Evolutionary conservation across 83 land plant genomes (phyloP).

Genomic region (Thuja plicata): DNA sequence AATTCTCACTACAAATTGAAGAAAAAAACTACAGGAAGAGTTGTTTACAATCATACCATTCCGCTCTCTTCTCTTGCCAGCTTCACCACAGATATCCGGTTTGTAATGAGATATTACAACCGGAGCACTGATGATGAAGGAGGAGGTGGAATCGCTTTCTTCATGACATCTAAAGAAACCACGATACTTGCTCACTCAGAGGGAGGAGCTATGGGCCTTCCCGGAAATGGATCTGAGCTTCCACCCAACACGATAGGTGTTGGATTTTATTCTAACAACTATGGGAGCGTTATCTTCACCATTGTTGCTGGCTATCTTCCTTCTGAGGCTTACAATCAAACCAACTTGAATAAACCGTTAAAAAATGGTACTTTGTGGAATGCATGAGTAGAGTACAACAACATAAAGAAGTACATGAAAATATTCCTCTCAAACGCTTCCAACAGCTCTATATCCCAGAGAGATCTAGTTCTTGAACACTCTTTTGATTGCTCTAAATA

Average conservation of each 20-base stretch:
- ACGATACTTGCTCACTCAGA: background rate
- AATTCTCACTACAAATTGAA: too few relatives aligned
- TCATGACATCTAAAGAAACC: conserved; percentile 22
- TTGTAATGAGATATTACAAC: background rate
- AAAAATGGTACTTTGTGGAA: background rate
- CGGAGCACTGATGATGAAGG: background rate
- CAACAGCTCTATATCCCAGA: background rate
- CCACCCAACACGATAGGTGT: too few relatives aligned
- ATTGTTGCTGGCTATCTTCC: conserved; percentile 14
- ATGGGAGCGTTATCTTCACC: too few relatives aligned
- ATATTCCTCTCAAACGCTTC: conserved; percentile 13
- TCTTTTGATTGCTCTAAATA: too few relatives aligned
- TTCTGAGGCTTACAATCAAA: background rate
- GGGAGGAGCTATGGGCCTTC: conserved; percentile 1
- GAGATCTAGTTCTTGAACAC: background rate
- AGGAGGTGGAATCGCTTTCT: conserved; percentile 24
- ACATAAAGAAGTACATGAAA: conserved; percentile 13
- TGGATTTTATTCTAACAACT: too few relatives aligned
- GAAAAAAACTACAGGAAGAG: background rate
- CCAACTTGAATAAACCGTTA: background rate
- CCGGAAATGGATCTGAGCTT: too few relatives aligned
- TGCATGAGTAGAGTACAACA: conserved; percentile 9
- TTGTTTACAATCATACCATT: background rate
- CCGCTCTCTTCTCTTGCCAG: too few relatives aligned
- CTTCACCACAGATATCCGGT: conserved; percentile 17